phyloP scores from a whole-genome alignment of 75 land plant genomes.

The Picea sitchensis region DNA sequence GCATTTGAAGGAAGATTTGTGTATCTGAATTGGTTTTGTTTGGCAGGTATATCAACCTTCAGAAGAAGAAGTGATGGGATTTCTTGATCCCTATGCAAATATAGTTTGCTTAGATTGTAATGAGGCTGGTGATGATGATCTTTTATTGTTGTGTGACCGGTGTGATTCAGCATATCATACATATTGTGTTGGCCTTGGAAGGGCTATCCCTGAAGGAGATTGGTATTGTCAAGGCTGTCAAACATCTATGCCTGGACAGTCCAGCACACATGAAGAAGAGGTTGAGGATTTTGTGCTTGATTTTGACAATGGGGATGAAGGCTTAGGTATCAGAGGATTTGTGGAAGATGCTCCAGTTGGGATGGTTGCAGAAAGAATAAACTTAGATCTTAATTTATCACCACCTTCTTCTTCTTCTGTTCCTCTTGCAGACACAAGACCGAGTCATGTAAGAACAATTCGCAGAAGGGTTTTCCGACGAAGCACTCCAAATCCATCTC shows the following conservation, averaged over 20 bases:
- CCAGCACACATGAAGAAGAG: constrained; percentile 20
- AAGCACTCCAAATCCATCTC: constrained; percentile 23
- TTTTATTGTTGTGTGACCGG: constrained; percentile 87
- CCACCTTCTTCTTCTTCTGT: background rate
- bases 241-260: constrained; percentile 29
- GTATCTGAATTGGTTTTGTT: background rate
- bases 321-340: constrained; percentile 3
- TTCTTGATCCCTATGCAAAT: constrained; percentile 79
- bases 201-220: constrained; percentile 88
- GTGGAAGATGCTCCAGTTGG: constrained; percentile 16
- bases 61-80: constrained; percentile 83
- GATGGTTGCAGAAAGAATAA: constrained; percentile 5
- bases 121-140: constrained; percentile 80
- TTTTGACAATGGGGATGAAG: constrained; percentile 19
- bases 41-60: constrained; percentile 94
- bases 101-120: constrained; percentile 85
- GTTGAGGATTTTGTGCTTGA: constrained; percentile 21
- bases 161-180: constrained; percentile 98
- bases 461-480: constrained; percentile 11
- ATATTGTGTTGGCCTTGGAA: constrained; percentile 95
- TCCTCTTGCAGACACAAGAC: background rate
- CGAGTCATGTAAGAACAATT: background rate
- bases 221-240: constrained; percentile 84
- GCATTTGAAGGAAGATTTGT: background rate
- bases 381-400: constrained; percentile 19